phyloP scores from a whole-genome alignment of 495 filamentous ascomycete genomes.

The Neurospora sp. region DNA sequence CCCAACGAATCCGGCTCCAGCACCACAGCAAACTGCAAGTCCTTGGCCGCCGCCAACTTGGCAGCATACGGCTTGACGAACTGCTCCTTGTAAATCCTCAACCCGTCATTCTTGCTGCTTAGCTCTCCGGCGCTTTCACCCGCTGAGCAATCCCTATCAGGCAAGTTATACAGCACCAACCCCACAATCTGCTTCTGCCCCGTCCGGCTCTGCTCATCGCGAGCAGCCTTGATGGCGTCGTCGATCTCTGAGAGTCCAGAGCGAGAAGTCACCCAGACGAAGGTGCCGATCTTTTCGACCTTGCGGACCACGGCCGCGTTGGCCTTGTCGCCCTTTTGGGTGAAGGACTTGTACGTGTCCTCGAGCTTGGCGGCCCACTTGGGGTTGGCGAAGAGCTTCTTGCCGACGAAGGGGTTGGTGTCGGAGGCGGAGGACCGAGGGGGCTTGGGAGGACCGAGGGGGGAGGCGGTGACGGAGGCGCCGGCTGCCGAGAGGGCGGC shows the following conservation, averaged over 20 bases:
- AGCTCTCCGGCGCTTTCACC: constrained; percentile 53
- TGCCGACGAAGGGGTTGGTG: constrained; percentile 42
- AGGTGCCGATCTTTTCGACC: constrained; percentile 44
- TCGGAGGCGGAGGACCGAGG: neutral
- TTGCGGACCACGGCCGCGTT: constrained; percentile 30
- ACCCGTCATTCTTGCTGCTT: constrained; percentile 34
- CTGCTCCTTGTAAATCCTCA: constrained; percentile 46
- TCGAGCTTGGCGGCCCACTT: constrained; percentile 44
- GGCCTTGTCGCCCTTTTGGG: constrained; percentile 25
- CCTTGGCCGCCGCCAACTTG: constrained; percentile 17
- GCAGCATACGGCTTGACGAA: constrained; percentile 45
- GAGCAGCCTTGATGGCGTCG: constrained; percentile 39
- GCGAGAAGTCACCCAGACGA: constrained; percentile 39
- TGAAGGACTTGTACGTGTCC: constrained; percentile 34
- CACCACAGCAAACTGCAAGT: constrained; percentile 30
- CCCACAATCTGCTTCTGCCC: constrained; percentile 36
- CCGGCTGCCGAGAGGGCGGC: constrained; percentile 10
- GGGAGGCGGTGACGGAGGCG: constrained; percentile 6
- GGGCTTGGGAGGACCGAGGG: constrained; percentile 1
- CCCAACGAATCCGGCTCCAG: constrained; percentile 54
- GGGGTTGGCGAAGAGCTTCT: constrained; percentile 44
- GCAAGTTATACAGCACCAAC: constrained; percentile 57
- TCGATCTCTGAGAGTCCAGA: constrained; percentile 30
- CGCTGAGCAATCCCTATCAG: constrained; percentile 54
- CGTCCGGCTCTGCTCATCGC: constrained; percentile 32